These are phyloP conservation scores for Ascoidea rubescens DNA, from an alignment of 805 yeast genomes.

Conservation along the genomic window DNA sequence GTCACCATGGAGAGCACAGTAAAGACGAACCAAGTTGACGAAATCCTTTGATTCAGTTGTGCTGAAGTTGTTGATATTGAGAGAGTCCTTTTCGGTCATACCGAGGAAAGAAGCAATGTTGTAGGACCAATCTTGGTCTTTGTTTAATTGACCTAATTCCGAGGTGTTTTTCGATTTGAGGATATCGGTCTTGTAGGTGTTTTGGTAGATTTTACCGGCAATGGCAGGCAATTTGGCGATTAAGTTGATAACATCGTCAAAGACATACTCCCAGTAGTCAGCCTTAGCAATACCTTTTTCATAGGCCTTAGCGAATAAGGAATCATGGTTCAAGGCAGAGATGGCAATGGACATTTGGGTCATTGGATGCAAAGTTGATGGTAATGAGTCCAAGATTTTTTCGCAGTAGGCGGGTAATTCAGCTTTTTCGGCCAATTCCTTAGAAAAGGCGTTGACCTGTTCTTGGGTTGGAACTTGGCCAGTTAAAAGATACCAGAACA, in stretches of 20 bases:
- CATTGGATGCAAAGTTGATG: conserved; percentile 68
- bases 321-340: conserved; percentile 57
- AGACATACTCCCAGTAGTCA: conserved; percentile 64
- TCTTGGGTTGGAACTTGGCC: conserved; percentile 54
- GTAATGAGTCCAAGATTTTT: conserved; percentile 48
- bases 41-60: conserved; percentile 37
- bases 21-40: conserved; percentile 56
- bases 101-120: conserved; percentile 58
- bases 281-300: conserved; percentile 54
- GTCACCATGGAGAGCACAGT: conserved; percentile 65
- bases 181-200: conserved; percentile 22
- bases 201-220: conserved; percentile 64
- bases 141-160: conserved; percentile 35
- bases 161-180: conserved; percentile 40
- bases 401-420: conserved; percentile 51
- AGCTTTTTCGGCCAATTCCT: conserved; percentile 51
- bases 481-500: conserved; percentile 68
- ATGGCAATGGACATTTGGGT: conserved; percentile 70
- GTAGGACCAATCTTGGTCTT: conserved; percentile 53
- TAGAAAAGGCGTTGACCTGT: conserved; percentile 41
- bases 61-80: conserved; percentile 17
- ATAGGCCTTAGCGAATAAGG: conserved; percentile 59
- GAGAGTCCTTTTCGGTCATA: conserved; percentile 25
- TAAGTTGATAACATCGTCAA: conserved; percentile 57
- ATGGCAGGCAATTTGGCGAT: conserved; percentile 63